phyloP scores from a whole-genome alignment of 139 green algal genomes.

The Chlamydomonas schloesseri region DNA sequence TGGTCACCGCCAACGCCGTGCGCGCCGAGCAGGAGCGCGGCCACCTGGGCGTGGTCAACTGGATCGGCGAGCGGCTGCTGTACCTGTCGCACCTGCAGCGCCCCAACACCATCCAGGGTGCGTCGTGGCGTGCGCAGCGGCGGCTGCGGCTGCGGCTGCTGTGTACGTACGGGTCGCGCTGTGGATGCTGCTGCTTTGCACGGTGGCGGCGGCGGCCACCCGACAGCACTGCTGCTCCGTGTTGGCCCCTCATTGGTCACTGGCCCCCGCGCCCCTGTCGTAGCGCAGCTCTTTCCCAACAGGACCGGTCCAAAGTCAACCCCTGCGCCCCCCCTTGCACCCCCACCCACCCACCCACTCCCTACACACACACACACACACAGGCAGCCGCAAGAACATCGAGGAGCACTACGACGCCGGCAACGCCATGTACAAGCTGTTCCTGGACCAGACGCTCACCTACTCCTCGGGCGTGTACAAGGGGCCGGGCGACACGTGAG shows the following conservation, averaged over 20 bases:
- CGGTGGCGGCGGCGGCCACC: no score
- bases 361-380: background rate
- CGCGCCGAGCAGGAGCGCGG: constrained; percentile 62
- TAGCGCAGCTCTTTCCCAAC: no score
- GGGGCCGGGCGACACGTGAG: background rate
- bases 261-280: no score
- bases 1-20: constrained; percentile 75
- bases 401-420: constrained; percentile 97
- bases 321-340: background rate
- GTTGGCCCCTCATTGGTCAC: no score
- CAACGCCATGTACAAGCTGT: constrained; percentile 94
- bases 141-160: no score
- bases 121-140: no score
- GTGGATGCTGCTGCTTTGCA: no score
- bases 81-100: constrained; percentile 78
- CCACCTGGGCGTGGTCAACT: constrained; percentile 83
- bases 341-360: background rate
- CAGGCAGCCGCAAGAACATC: constrained; percentile 91
- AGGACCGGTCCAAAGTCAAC: no score
- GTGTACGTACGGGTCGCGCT: no score
- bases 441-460: constrained; percentile 95
- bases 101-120: constrained; percentile 84
- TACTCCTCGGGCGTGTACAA: constrained; percentile 82
- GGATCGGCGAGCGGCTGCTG: constrained; percentile 84
- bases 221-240: no score